Base-by-base conservation (phyloP, 306 rosid genomes). In the Nissolia schottii region DNA sequence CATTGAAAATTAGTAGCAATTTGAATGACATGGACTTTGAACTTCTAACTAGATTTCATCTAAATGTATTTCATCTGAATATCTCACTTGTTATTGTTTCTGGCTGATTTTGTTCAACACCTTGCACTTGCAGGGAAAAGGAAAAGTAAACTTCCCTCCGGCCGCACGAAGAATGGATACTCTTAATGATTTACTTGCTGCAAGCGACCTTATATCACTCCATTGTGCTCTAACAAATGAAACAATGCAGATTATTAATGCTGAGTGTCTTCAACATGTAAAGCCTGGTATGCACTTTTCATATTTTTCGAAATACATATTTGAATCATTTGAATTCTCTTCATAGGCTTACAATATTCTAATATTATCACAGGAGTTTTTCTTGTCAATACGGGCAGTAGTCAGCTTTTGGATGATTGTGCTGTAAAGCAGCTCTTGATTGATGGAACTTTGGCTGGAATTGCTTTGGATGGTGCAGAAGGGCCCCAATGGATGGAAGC, bases 401-500 rank as follows among this genome's bases (percentile, higher is more conserved):
- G 89, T 82, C 99, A 95, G 78, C 85, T 95, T 64, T 81, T 95
- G 85, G 99, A 95, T 81, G 99, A 95, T 77, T 95, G 99, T 89
- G 94, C 86, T 62, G 96, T 95, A 71, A 95, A 95, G 86, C 97
- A 95, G 84, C 96, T 95, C 59, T 74, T 95, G 79, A 95, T 95
- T 81, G 99, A 95, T 75, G 99, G 89, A 85, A 89, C 96, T 82
- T 72, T 95, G 76, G 99, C 96, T 70, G 99, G 99, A 53, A 88
- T 95, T 88, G 99, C 99, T 70, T 89, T 95, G 71, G 99, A 95
- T 78, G 99, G 99, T 37, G 99, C 96, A 31, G 99, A 95, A 83
- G 99, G 99, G 54, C 97, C 97, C 25, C 99, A 95, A 71, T 95
- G 99, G 99, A 95, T 95, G 99, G 99, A 95, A 89, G 97, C 99